Base-by-base conservation (phyloP, 805 yeast species). In the Scheffersomyces coipomensis region DNA sequence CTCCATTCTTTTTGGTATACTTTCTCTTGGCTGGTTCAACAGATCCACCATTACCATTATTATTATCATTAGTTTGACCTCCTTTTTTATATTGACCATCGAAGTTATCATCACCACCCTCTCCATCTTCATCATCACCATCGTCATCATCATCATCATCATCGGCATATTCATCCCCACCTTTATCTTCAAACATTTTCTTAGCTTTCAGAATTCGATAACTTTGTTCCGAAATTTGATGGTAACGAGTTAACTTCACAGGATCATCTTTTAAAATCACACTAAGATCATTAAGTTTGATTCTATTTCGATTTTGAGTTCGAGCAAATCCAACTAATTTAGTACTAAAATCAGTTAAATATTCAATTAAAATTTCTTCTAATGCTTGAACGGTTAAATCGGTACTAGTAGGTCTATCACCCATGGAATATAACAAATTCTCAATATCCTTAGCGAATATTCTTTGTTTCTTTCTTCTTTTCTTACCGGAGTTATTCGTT, bases 251-350 rank as follows among this genome's bases (percentile, higher is more conserved):
- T 38, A 69, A 52, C 46, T 67, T 69, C 48, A 56, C 54, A 3
- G 75, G 74, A 36, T 69, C 75, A 41, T 68, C 60, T 11, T 68
- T 52, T 29, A 69, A 51, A 7, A 65, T 66, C 50, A 67, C 64
- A 18, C 68, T 70, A 39, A 69, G 55, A 48, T 69, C 75, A 40
- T 68, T 71, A 42, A 68, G 56, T 43, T 68, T 69, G 19, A 69
- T 59, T 39, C 74, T 44, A 19, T 60, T 46, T 27, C 74, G 49
- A 19, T 70, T 68, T 34, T 68, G 73, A 7, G 66, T 52, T 33
- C 57, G 49, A 8, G 75, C 69, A 42, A 51, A 67, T 26, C 45
- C 49, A 24, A 59, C 52, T 7, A 62, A 47, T 29, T 64, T 62
- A 22, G 57, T 62, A 18, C 64, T 63, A 11, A 66, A 44, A 38